Conservation (phyloP, 1,284 basidiomycete species). For the Fomitopsis palustris region DNA sequence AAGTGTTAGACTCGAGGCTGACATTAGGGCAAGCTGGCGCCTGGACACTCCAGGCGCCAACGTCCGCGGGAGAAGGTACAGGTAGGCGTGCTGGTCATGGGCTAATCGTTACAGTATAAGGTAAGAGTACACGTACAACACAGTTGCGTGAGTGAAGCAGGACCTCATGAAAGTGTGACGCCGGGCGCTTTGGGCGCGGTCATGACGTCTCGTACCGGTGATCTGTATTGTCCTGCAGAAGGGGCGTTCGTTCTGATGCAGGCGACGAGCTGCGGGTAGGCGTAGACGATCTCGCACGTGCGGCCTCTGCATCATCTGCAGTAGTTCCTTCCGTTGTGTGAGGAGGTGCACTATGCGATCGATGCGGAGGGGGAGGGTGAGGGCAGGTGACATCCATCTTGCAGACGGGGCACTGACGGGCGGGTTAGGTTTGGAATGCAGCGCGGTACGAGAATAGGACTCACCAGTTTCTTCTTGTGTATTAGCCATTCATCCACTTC, state of each 20-base stretch:
- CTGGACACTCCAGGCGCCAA: neutral
- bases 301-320: constrained; percentile 2
- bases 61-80: neutral
- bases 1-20: neutral
- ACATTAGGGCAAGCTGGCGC: neutral
- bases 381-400: constrained; percentile 84
- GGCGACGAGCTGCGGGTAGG: neutral
- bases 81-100: neutral
- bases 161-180: constrained; percentile 7
- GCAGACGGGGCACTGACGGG: constrained; percentile 77
- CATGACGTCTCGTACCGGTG: constrained; percentile 4
- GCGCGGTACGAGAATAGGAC: constrained; percentile 20
- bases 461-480: constrained; percentile 82
- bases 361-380: constrained; percentile 16
- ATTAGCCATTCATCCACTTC: constrained; percentile 91
- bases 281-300: neutral
- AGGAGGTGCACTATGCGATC: constrained; percentile 2
- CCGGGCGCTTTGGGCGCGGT: neutral
- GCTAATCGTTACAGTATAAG: neutral
- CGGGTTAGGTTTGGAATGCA: neutral
- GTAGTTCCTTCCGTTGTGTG: neutral
- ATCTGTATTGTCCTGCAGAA: constrained; percentile 11
- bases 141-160: neutral
- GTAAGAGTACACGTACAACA: neutral
- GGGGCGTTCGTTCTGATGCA: constrained; percentile 18